Conservation (phyloP, 2,329 filamentous ascomycete genomes). For the Talaromyces sp. region DNA sequence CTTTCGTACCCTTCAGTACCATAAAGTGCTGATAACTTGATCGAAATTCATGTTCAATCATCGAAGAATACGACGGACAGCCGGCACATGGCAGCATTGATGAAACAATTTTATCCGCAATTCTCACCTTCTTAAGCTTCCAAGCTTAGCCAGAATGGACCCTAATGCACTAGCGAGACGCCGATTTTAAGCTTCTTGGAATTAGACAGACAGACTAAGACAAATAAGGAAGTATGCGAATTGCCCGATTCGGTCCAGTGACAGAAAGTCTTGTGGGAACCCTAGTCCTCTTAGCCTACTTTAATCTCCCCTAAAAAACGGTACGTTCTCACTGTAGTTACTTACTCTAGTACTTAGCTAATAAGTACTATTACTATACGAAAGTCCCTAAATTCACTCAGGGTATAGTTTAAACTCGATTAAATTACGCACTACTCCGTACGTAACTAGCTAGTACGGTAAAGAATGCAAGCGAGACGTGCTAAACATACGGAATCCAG, state of each 20-base stretch:
- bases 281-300: background rate
- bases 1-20: background rate
- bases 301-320: background rate
- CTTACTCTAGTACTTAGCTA: too few species aligned
- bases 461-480: background rate
- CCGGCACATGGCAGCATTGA: background rate
- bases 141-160: background rate
- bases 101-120: background rate
- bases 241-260: background rate
- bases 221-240: background rate
- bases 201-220: background rate
- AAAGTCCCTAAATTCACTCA: background rate
- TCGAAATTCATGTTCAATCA: background rate
- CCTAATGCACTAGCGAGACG: background rate
- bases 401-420: background rate
- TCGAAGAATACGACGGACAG: background rate
- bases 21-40: background rate
- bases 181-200: background rate
- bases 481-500: background rate
- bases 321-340: background rate
- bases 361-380: background rate
- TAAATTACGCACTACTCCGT: background rate
- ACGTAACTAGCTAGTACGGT: background rate
- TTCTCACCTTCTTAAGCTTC: background rate
- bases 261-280: background rate